A percentile compares a stretch with the other conserved stretches of the same genome.
These are phyloP conservation scores for Chytridium lagenaria DNA, from an alignment of 371 early-diverging fungal species.

Conservation along the genomic window DNA sequence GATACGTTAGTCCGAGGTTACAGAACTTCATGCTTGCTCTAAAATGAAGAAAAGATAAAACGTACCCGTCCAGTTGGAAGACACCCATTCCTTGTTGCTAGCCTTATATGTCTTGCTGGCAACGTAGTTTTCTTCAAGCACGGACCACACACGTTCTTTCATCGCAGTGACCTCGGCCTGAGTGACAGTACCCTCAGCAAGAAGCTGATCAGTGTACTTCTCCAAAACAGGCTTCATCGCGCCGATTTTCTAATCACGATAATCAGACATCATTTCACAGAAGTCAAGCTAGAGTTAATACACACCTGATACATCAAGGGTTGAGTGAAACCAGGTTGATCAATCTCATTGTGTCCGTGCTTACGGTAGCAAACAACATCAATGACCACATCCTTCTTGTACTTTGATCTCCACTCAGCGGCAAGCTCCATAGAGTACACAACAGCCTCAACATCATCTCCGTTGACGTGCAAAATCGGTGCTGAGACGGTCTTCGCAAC, in stretches of 20 bases:
- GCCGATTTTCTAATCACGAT: conserved; percentile 67
- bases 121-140: conserved; percentile 89
- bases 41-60: background rate
- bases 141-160: conserved; percentile 88
- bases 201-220: conserved; percentile 81
- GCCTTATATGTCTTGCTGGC: conserved; percentile 89
- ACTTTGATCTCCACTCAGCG: conserved; percentile 93
- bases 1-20: too few species aligned
- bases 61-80: conserved; percentile 79
- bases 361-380: conserved; percentile 97
- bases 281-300: background rate
- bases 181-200: conserved; percentile 84
- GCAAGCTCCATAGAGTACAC: conserved; percentile 92
- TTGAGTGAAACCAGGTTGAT: conserved; percentile 98
- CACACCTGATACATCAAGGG: conserved; percentile 88
- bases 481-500: conserved; percentile 95
- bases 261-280: background rate
- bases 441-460: conserved; percentile 96
- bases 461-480: conserved; percentile 97
- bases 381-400: conserved; percentile 95
- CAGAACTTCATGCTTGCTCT: too few species aligned
- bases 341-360: conserved; percentile 98
- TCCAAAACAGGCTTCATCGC: conserved; percentile 83
- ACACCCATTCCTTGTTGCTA: conserved; percentile 90
- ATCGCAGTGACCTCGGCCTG: conserved; percentile 79